These are phyloP conservation scores for Macrophomina phaseolina DNA, from an alignment of 2,329 filamentous ascomycete species.

Conservation along the genomic window DNA sequence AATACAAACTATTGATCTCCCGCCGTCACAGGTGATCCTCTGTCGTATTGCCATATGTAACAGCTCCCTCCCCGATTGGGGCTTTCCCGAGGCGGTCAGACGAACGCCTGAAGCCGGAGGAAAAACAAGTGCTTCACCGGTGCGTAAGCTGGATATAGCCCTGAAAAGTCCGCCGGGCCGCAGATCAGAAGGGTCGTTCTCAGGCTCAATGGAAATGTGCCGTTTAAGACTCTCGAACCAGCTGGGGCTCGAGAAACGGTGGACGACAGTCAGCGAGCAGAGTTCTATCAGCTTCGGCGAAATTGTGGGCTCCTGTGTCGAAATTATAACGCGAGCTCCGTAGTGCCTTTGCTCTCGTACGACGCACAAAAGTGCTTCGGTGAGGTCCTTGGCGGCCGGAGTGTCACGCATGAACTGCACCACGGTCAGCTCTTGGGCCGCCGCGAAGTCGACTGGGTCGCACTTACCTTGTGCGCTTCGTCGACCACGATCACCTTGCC, in stretches of 20 bases:
- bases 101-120: slow-evolving; percentile 38
- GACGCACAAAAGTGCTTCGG: slow-evolving; percentile 64
- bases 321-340: slow-evolving; percentile 70
- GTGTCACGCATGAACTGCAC: slow-evolving; percentile 1
- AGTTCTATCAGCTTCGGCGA: slow-evolving; percentile 72
- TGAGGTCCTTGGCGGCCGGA: slow-evolving; percentile 62
- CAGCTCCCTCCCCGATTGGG: not conserved
- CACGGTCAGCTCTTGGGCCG: not conserved
- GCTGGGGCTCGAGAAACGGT: slow-evolving; percentile 70
- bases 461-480: slow-evolving; percentile 73
- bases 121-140: slow-evolving; percentile 58
- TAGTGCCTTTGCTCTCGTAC: slow-evolving; percentile 77
- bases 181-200: not conserved
- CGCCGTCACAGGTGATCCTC: not conserved
- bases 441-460: slow-evolving; percentile 51
- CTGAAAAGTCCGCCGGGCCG: slow-evolving; percentile 45
- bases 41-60: not conserved
- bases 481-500: slow-evolving; percentile 72
- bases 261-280: slow-evolving; percentile 73
- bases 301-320: slow-evolving; percentile 78
- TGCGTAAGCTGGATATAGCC: slow-evolving; percentile 52
- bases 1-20: not conserved
- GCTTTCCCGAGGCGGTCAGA: too few relatives aligned
- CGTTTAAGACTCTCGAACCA: slow-evolving; percentile 50
- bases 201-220: slow-evolving; percentile 22